Base-by-base conservation (phyloP, 805 yeast species). In the Candida adriatica region DNA sequence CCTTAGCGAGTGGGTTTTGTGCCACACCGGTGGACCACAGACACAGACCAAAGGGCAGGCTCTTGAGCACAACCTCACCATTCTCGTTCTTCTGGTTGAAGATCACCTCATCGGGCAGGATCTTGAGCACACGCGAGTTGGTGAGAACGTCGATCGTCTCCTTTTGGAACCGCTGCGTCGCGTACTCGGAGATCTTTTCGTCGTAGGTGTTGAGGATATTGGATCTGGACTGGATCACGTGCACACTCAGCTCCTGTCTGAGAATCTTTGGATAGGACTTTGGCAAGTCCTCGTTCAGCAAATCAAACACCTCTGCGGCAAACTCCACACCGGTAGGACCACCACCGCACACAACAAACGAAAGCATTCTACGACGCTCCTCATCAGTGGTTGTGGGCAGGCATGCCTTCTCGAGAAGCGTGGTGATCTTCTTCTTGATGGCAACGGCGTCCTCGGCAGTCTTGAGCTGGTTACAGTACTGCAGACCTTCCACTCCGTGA, bases 11-110 rank as follows among this genome's bases (percentile, higher is more conserved):
- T 11, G 79, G 80, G 38, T 74, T 69, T 44, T 73, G 78, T 6
- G 81, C 73, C 24, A 79, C 82, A 38, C 87, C 87, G 1, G 87
- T 79, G 2, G 85, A 77, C 87, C 87, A 79, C 27, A 79, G 51
- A 50, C 85, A 76, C 22, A 79, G 52, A 9, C 87, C 87, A 38
- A 68, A 78, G 28, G 84, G 79, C 30, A 79, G 53, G 37, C 69
- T 67, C 49, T 68, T 72, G 22, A 53, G 31, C 22, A 47, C 58
- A 15, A 46, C 45, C 19, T 55, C 57, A 13, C 71, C 72, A 13
- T 68, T 64, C 16, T 56, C 62, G 31, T 62, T 56, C 35, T 58
- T 63, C 47, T 75, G 79, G 27, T 68, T 65, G 54, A 76, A 79
- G 10, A 76, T 46, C 5, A 79, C 84, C 29, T 64, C 62, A 45